Percentiles rank a stretch among this genome's conserved stretches.
phyloP scores from a whole-genome alignment of 164 flowering plant species.

The Berberis thunbergii region DNA sequence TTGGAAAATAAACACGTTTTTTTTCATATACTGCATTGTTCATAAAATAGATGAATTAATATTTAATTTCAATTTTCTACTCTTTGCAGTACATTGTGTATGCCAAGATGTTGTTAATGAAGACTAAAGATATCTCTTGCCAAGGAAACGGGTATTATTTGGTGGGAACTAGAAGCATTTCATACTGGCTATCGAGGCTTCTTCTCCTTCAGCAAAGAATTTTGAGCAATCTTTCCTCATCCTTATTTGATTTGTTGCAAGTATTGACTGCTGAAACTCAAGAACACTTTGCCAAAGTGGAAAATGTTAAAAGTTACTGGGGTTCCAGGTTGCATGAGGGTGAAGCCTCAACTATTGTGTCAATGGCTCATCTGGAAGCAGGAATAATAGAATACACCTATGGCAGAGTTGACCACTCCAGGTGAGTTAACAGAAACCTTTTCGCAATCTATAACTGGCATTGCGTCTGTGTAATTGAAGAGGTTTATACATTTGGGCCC shows the following conservation, averaged over 20 bases:
- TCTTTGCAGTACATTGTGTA: slow-evolving; percentile 61
- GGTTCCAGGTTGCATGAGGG: slow-evolving; percentile 28
- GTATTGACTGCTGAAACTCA: slow-evolving; percentile 32
- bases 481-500: neutral
- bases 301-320: slow-evolving; percentile 54
- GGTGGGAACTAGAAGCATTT: slow-evolving; percentile 38
- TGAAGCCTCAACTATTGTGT: slow-evolving; percentile 41
- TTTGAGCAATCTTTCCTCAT: slow-evolving; percentile 47
- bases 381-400: slow-evolving; percentile 60
- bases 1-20: neutral
- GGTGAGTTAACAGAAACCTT: slow-evolving; percentile 27
- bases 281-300: slow-evolving; percentile 45
- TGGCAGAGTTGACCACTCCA: slow-evolving; percentile 62
- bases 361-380: slow-evolving; percentile 65
- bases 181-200: slow-evolving; percentile 58
- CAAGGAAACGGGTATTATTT: slow-evolving; percentile 18
- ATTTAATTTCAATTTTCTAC: neutral
- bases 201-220: slow-evolving; percentile 39
- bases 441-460: neutral
- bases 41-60: neutral
- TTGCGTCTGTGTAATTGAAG: neutral
- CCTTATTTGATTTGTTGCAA: slow-evolving; percentile 56
- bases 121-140: slow-evolving; percentile 43
- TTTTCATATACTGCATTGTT: neutral
- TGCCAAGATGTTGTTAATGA: slow-evolving; percentile 69